Percentiles rank a stretch among this genome's conserved stretches.
These are phyloP conservation scores for Amanita polypyramis DNA, from an alignment of 768 basidiomycete species.

Conservation along the genomic window DNA sequence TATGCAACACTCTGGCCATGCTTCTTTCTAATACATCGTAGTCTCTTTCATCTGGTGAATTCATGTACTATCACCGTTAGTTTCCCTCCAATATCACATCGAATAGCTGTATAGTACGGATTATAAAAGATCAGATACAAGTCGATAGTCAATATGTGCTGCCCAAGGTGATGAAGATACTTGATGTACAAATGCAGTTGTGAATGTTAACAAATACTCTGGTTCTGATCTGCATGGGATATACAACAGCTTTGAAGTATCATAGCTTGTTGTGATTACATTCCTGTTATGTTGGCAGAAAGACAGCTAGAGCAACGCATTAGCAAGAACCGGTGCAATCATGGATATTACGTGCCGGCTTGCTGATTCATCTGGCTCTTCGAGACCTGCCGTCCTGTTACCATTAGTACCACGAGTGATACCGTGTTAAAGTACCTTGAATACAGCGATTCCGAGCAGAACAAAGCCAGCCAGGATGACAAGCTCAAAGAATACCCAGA, in stretches of 20 bases:
- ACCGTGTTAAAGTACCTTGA: constrained; percentile 45
- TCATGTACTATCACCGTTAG: too few species aligned
- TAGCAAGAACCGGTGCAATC: not conserved
- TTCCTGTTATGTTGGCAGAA: constrained; percentile 5
- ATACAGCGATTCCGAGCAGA: constrained; percentile 71
- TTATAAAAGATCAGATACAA: not conserved
- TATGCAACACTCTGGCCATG: not conserved
- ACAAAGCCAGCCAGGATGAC: constrained; percentile 68
- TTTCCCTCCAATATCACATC: too few species aligned
- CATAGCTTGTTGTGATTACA: not conserved
- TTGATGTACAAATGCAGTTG: not conserved
- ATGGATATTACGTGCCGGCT: constrained; percentile 39
- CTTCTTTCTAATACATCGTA: not conserved
- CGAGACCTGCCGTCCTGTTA: not conserved
- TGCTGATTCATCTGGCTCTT: constrained; percentile 55
- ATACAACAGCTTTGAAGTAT: not conserved
- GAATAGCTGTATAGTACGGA: not conserved
- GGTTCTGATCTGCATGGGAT: too few species aligned
- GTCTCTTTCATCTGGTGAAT: too few species aligned
- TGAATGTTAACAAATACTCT: not conserved
- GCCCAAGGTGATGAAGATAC: too few species aligned
- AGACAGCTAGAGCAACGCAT: constrained; percentile 8
- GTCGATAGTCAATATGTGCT: too few species aligned
- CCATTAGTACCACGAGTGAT: not conserved
- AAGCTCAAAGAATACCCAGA: constrained; percentile 79